Base-by-base conservation (phyloP, 768 basidiomycete genomes). In the Boletus coccyginus region DNA sequence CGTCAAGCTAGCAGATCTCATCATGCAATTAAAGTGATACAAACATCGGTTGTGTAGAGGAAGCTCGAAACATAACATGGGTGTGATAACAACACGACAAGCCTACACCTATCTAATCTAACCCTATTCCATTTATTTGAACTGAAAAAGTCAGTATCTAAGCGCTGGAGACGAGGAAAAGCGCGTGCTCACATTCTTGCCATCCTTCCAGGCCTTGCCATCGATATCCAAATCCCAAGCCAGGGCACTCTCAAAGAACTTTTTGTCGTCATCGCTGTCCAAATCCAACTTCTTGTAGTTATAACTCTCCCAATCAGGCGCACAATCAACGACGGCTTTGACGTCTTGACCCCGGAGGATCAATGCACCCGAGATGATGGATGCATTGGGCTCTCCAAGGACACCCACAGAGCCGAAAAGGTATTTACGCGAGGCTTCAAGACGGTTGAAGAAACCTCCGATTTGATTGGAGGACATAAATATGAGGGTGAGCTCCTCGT, bases 391-490 rank as follows among this genome's bases (percentile, higher is more conserved):
- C 66, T 76, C 74, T 69, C 97, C 96, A 56, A 95, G 85, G 21
- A 99, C 97, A 71, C 92, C 94, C 45, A 94, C 73, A 43, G 92
- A 95, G 14, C 88, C 96, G 73, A 98, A 97, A 61, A 95, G 82
- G 80, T 97, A 96, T 75, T 97, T 96, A 74, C 96, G 88, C 24
- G 94, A 94, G 11, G 86, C 97, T 78, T 98, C 97, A 10, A 99
- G 86, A 55, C 97, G 92, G 82, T 95, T 92, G 84, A 95, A 98
- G 86, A 96, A 94, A 17, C 96, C 96, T 56, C 85, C 84, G 67
- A 97, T 85, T 74, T 90, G 91, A 82, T 98, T 98, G 59, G 85
- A 83, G 57, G 92, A 94, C 94, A 93, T 98, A 83, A 92, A 98
- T 50, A 82, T 83, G 73, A 86, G 85, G 21, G 94, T 94, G 60